Percentiles rank a stretch among this genome's conserved stretches.
Evolutionary conservation across 805 yeast genomes (phyloP).

Genomic region (Debaryomyces maramus): DNA sequence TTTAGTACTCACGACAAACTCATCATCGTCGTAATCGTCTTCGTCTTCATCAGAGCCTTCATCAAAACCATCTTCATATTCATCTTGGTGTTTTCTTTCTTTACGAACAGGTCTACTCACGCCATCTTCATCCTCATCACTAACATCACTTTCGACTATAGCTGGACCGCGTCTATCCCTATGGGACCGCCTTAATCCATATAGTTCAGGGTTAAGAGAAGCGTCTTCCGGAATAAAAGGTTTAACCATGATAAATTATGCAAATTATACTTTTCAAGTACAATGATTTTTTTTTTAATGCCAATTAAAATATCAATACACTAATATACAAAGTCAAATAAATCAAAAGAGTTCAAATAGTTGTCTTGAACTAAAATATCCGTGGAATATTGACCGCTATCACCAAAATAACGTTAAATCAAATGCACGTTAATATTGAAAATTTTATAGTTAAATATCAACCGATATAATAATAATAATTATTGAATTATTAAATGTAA

Average conservation of each 20-base stretch:
- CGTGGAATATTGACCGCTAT: too few relatives aligned
- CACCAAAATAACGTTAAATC: too few relatives aligned
- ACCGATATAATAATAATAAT: too few relatives aligned
- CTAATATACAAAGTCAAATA: too few relatives aligned
- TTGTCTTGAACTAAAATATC: too few relatives aligned
- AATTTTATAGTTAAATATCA: too few relatives aligned
- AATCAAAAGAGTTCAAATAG: too few relatives aligned
- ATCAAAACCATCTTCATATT: conserved; percentile 14
- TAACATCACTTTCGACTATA: conserved; percentile 35
- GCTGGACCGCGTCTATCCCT: conserved; percentile 50
- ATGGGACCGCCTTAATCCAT: conserved; percentile 76
- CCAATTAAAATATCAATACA: too few relatives aligned
- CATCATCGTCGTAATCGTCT: conserved; percentile 22
- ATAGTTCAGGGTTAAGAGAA: conserved; percentile 72
- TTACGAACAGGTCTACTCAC: conserved; percentile 21
- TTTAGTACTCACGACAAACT: conserved; percentile 10
- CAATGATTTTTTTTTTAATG: too few relatives aligned
- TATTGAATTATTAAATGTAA: too few relatives aligned
- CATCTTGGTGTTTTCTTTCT: conserved; percentile 25
- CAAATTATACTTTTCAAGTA: neutral
- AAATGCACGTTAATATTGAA: too few relatives aligned
- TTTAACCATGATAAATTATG: conserved; percentile 22
- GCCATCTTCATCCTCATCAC: conserved; percentile 36
- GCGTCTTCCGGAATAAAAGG: conserved; percentile 51
- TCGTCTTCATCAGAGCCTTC: conserved; percentile 16